Evolutionary conservation across 495 filamentous ascomycete species (phyloP), one percentile per base, ranked within the genome.

Genomic region (Xylaria palmicola): DNA sequence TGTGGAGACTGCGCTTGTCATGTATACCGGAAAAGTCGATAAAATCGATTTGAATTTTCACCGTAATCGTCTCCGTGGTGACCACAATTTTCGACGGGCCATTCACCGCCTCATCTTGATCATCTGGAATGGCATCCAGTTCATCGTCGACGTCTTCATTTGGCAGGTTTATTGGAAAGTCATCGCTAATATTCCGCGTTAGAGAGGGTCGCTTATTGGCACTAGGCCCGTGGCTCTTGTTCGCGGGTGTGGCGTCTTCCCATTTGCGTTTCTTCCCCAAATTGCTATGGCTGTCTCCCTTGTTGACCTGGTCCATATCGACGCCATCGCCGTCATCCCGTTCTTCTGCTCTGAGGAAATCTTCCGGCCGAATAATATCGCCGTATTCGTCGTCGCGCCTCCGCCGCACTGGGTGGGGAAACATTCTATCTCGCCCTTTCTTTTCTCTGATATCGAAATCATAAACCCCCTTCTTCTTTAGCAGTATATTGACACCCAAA

Each of bases 241-340:
- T 65, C 26, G 74, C 73, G 3, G 77, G 63, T 1, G 75, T 81
- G 13, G 85, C 72, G 58, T 96, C 92, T 56, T 92, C 89, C 90
- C 92, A 97, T 74, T 91, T 92, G 45, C 94, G 83, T 73, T 98
- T 98, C 77, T 93, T 92, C 22, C 95, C 95, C 36, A 97, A 81
- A 34, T 84, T 83, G 26, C 85, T 88, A 62, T 90, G 77, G 15
- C 72, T 72, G 22, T 75, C 68, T 22, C 64, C 74, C 59, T 68
- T 78, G 52, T 75, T 73, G 66, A 60, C 58, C 64, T 83, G 74
- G 36, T 77, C 77, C 56, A 77, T 64, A 45, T 84, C 80, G 55
- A 81, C 83, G 50, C 76, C 85, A 50, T 93, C 90, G 17, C 86
- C 84, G 53, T 95, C 91, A 61, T 96, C 92, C 24, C 88, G 82